These are phyloP conservation scores for Botryotinia narcissicola DNA, from an alignment of 2,329 filamentous ascomycete species.

Conservation along the genomic window DNA sequence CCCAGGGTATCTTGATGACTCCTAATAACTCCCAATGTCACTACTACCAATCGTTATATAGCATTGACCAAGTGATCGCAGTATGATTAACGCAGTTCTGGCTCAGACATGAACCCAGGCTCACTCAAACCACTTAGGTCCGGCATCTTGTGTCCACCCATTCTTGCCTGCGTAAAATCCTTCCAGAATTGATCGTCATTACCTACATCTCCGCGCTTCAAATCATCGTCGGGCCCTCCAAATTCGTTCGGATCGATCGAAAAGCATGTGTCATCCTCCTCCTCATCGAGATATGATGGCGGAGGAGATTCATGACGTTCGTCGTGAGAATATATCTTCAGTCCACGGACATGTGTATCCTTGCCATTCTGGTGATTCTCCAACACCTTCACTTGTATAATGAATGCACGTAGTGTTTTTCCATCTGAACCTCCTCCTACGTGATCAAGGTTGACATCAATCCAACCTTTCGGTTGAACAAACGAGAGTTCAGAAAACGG, in stretches of 20 bases:
- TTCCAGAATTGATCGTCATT: constrained; percentile 7
- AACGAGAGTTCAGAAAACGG: constrained; percentile 82
- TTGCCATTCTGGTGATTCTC: constrained; percentile 99
- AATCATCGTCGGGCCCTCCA: neutral
- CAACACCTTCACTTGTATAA: constrained; percentile 84
- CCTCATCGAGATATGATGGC: constrained; percentile 23
- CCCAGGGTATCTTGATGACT: constrained; percentile 12
- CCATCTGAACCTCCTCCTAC: constrained; percentile 59
- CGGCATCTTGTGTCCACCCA: neutral
- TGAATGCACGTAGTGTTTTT: constrained; percentile 79
- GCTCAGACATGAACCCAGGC: constrained; percentile 40
- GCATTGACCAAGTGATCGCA: neutral
- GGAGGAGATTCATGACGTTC: constrained; percentile 31
- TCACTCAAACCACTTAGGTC: constrained; percentile 31
- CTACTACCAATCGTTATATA: neutral
- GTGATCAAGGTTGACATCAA: constrained; percentile 71
- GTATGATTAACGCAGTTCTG: constrained; percentile 35
- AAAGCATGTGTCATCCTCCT: constrained; percentile 9
- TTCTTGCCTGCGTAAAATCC: constrained; percentile 1
- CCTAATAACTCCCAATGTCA: constrained; percentile 5
- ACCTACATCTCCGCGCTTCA: constrained; percentile 22
- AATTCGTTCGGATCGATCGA: constrained; percentile 4
- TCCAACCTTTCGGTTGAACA: constrained; percentile 81
- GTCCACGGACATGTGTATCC: constrained; percentile 91
- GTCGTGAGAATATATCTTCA: constrained; percentile 71